Percentiles rank a stretch among this genome's conserved stretches.
Conservation (phyloP, 1,139 yeast genomes). For the Taphrina wiesneri region DNA sequence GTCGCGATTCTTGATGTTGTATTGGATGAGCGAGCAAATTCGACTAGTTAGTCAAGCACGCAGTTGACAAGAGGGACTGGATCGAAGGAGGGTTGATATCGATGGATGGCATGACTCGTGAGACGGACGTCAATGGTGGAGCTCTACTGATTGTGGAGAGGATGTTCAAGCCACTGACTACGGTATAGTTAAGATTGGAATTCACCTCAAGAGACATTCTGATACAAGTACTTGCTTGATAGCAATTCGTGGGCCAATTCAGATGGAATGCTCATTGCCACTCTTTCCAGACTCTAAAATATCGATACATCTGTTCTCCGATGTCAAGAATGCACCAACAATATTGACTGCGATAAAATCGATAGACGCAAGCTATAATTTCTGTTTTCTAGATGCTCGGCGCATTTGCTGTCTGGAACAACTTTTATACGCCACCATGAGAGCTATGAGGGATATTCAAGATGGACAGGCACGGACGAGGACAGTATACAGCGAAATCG, state of each 20-base stretch:
- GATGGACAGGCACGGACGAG: slow-evolving; percentile 52
- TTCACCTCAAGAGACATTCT: background rate
- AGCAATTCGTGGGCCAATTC: background rate
- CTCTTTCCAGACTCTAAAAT: slow-evolving; percentile 50
- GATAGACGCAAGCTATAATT: slow-evolving; percentile 49
- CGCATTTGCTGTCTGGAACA: slow-evolving; percentile 52
- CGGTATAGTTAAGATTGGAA: background rate
- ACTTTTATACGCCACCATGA: slow-evolving; percentile 53
- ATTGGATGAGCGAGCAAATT: background rate
- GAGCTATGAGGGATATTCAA: slow-evolving; percentile 52
- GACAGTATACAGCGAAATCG: slow-evolving; percentile 56
- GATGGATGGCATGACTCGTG: background rate
- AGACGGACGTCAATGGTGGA: background rate
- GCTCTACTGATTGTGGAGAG: slow-evolving; percentile 2
- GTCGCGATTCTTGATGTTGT: background rate
- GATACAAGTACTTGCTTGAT: background rate
- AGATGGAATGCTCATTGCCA: slow-evolving; percentile 44
- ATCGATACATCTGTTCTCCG: slow-evolving; percentile 48
- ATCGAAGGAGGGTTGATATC: background rate
- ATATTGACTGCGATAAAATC: slow-evolving; percentile 48
- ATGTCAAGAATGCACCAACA: slow-evolving; percentile 51
- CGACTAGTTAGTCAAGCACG: too few species aligned
- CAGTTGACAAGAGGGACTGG: too few species aligned
- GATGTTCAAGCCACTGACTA: background rate
- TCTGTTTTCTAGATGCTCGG: slow-evolving; percentile 55